These are phyloP conservation scores for Trichoderma sp. DNA, from an alignment of 2,329 filamentous ascomycete genomes.

Conservation along the genomic window DNA sequence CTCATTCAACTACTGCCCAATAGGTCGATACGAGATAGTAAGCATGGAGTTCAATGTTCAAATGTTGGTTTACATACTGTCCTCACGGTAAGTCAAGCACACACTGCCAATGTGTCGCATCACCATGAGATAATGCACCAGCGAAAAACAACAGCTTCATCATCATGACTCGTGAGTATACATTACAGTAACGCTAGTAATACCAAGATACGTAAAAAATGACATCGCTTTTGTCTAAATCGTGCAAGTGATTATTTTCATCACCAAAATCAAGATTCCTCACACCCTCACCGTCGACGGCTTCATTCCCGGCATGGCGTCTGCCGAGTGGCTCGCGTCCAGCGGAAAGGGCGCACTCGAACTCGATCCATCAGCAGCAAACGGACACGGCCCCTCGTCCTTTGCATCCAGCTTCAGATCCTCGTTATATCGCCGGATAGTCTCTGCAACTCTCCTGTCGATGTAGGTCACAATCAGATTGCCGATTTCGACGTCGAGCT, in stretches of 20 bases:
- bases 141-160: background rate
- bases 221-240: background rate
- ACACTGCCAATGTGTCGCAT: background rate
- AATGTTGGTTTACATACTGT: too few species aligned
- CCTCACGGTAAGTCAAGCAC: background rate
- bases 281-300: slow-evolving; percentile 3
- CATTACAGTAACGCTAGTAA: background rate
- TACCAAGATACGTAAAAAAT: background rate
- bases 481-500: slow-evolving; percentile 32
- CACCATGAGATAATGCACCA: background rate
- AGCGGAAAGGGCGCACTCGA: background rate
- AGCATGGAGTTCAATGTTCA: too few species aligned
- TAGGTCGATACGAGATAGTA: too few species aligned
- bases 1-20: background rate
- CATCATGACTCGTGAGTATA: background rate
- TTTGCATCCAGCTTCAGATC: slow-evolving; percentile 19
- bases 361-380: background rate
- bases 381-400: background rate
- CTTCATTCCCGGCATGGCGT: background rate
- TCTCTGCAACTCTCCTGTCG: slow-evolving; percentile 23
- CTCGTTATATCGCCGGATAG: slow-evolving; percentile 24
- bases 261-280: background rate
- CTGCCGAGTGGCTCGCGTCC: background rate
- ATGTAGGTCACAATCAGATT: slow-evolving; percentile 28
- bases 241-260: background rate